phyloP scores from a whole-genome alignment of 1,284 basidiomycete genomes.

The Naganishia liquefaciens region DNA sequence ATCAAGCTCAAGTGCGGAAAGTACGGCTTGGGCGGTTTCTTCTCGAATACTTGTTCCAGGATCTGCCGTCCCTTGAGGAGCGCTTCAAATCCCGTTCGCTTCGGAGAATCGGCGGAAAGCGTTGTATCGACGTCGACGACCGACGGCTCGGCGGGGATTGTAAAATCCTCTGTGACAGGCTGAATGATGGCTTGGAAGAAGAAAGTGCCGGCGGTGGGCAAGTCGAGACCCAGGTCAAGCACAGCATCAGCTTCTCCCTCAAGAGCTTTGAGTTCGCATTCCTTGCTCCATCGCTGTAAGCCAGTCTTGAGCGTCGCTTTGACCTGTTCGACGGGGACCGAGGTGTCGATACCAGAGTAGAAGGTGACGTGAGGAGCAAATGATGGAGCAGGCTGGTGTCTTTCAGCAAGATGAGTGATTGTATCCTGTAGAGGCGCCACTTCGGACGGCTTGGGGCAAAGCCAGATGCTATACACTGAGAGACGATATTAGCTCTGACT shows the following conservation, averaged over 20 bases:
- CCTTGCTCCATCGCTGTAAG: slow-evolving; percentile 10
- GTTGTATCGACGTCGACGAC: slow-evolving; percentile 17
- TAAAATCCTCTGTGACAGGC: slow-evolving; percentile 21
- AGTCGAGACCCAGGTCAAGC: slow-evolving; percentile 12
- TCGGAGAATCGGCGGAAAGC: slow-evolving; percentile 6
- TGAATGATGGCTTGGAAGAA: slow-evolving; percentile 29
- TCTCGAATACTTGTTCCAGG: slow-evolving; percentile 19
- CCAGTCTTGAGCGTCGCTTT: slow-evolving; percentile 14
- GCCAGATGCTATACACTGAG: slow-evolving; percentile 27
- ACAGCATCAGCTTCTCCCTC: slow-evolving; percentile 1
- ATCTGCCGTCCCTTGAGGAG: slow-evolving; percentile 22
- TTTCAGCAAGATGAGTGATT: slow-evolving; percentile 8
- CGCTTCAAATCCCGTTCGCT: slow-evolving; percentile 17
- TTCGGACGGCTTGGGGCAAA: slow-evolving; percentile 5
- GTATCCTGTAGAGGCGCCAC: neutral
- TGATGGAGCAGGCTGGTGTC: slow-evolving; percentile 8
- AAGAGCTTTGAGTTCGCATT: slow-evolving; percentile 2
- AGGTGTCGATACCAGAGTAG: slow-evolving; percentile 19
- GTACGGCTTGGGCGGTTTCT: slow-evolving; percentile 15
- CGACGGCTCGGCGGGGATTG: slow-evolving; percentile 17
- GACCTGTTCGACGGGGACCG: slow-evolving; percentile 18
- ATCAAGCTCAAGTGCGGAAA: slow-evolving; percentile 27
- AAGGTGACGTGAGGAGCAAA: slow-evolving; percentile 25
- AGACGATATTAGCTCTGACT: neutral
- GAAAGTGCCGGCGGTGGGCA: slow-evolving; percentile 11